These are phyloP conservation scores for Fusarium sp. DNA, from an alignment of 2,329 filamentous ascomycete genomes.

Conservation along the genomic window DNA sequence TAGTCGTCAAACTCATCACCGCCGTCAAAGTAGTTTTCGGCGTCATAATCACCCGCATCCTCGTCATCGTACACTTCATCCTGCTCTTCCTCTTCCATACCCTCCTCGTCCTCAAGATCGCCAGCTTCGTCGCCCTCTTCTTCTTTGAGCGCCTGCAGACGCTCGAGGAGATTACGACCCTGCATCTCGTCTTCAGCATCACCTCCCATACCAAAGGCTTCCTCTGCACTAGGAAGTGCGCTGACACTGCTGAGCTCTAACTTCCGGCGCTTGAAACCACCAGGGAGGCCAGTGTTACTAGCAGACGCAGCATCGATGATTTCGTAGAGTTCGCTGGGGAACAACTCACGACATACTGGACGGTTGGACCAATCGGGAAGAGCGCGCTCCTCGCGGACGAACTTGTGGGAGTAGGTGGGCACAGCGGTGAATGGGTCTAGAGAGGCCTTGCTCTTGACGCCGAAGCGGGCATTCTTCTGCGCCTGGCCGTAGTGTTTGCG, in stretches of 20 bases:
- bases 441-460: conserved; percentile 65
- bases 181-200: conserved; percentile 43
- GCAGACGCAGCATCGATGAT: conserved; percentile 61
- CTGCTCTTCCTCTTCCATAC: conserved; percentile 57
- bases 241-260: conserved; percentile 61
- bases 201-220: conserved; percentile 57
- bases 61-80: conserved; percentile 67
- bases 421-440: conserved; percentile 68
- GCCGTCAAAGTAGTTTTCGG: conserved; percentile 70
- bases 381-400: conserved; percentile 61
- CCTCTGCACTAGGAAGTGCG: conserved; percentile 61
- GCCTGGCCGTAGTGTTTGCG: conserved; percentile 64
- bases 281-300: conserved; percentile 44
- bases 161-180: conserved; percentile 55
- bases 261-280: conserved; percentile 55
- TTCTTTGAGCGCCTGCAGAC: conserved; percentile 59
- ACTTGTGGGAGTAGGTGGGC: conserved; percentile 68
- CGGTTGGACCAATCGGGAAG: conserved; percentile 65
- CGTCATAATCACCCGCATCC: conserved; percentile 70
- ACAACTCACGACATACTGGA: conserved; percentile 64
- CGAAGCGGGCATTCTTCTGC: conserved; percentile 68
- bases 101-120: conserved; percentile 64
- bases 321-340: conserved; percentile 66
- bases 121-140: conserved; percentile 62
- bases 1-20: conserved; percentile 66